phyloP scores from a whole-genome alignment of 2,329 filamentous ascomycete genomes.

The Aspergillus sp. region DNA sequence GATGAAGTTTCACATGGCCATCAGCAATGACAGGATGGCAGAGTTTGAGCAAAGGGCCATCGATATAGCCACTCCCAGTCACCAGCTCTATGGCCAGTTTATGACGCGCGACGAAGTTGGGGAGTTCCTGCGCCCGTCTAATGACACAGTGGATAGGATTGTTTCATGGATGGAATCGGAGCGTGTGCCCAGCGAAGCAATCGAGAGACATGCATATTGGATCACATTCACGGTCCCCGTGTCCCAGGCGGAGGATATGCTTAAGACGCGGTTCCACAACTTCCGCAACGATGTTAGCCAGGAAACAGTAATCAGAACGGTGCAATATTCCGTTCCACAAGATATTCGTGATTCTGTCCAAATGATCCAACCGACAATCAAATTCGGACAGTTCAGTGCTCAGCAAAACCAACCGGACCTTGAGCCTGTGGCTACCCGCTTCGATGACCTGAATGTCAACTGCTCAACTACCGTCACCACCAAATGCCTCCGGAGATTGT shows the following conservation, averaged over 20 bases:
- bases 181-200: conserved; percentile 39
- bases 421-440: conserved; percentile 6
- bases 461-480: conserved; percentile 43
- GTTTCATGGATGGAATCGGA: conserved; percentile 50
- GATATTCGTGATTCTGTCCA: conserved; percentile 50
- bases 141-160: conserved; percentile 44
- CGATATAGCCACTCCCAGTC: conserved; percentile 55
- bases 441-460: conserved; percentile 17
- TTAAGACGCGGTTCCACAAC: conserved; percentile 52
- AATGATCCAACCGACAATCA: conserved; percentile 60
- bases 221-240: conserved; percentile 46
- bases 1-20: conserved; percentile 45
- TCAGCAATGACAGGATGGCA: conserved; percentile 43
- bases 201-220: conserved; percentile 54
- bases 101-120: conserved; percentile 56
- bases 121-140: conserved; percentile 46
- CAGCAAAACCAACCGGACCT: conserved; percentile 33
- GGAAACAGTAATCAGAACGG: conserved; percentile 46
- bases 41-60: conserved; percentile 54
- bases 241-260: conserved; percentile 46
- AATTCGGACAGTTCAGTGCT: conserved; percentile 48
- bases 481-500: conserved; percentile 44
- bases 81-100: conserved; percentile 55
- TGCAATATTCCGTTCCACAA: conserved; percentile 57
- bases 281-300: conserved; percentile 44